phyloP scores from a whole-genome alignment of 1,139 yeast species.

The Hansenula lynferdii region DNA sequence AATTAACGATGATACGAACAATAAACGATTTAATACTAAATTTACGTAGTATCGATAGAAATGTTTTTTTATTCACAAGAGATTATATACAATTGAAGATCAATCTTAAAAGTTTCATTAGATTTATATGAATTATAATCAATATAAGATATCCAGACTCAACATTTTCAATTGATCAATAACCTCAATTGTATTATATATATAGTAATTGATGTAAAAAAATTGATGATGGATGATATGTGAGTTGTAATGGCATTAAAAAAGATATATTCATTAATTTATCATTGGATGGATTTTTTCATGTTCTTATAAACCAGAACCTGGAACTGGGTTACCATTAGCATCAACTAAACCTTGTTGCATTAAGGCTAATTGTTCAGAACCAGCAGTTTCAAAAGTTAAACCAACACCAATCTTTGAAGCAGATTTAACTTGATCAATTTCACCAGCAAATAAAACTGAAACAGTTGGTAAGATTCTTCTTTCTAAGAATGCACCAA shows the following conservation, averaged over 20 bases:
- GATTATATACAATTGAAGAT: not conserved
- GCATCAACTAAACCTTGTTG: constrained; percentile 79
- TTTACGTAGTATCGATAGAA: not conserved
- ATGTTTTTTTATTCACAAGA: constrained; percentile 1
- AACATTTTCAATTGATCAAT: too few relatives aligned
- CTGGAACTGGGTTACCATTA: constrained; percentile 80
- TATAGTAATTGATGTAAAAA: too few relatives aligned
- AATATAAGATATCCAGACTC: too few relatives aligned
- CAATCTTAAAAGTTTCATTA: too few relatives aligned
- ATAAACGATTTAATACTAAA: not conserved
- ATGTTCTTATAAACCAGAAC: constrained; percentile 21
- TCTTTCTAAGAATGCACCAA: constrained; percentile 86
- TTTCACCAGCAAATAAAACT: constrained; percentile 86
- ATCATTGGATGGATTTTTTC: not conserved
- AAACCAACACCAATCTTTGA: constrained; percentile 90
- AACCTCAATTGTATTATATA: too few relatives aligned
- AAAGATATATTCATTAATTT: not conserved
- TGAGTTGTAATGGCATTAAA: not conserved
- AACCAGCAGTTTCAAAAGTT: constrained; percentile 93
- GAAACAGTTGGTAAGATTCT: constrained; percentile 91
- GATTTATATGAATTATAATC: too few relatives aligned
- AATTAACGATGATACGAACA: constrained; percentile 1
- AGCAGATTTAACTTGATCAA: constrained; percentile 83
- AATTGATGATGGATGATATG: too few relatives aligned
- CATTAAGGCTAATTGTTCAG: constrained; percentile 71